Percentiles rank a stretch among this genome's conserved stretches.
phyloP scores from a whole-genome alignment of 208 protist genomes.

The Crithidia fasciculata region DNA sequence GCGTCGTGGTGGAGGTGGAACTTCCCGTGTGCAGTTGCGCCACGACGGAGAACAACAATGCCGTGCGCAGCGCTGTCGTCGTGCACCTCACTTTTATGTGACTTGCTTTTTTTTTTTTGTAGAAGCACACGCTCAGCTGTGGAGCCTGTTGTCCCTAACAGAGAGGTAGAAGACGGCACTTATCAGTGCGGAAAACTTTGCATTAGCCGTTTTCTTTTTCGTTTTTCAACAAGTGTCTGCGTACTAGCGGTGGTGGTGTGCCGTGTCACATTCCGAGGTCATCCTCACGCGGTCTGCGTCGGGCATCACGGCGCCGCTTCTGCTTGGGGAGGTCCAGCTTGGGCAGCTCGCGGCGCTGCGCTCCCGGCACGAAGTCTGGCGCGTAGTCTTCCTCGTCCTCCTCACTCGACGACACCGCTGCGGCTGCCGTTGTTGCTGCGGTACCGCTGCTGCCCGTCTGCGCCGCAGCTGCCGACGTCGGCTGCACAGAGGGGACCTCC shows the following conservation, averaged over 20 bases:
- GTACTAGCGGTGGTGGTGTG: not conserved
- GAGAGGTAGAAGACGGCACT: too few relatives aligned
- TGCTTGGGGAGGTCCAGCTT: constrained; percentile 36
- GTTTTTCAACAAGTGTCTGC: too few relatives aligned
- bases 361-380: constrained; percentile 61
- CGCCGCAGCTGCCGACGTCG: not conserved
- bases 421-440: not conserved
- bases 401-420: constrained; percentile 4
- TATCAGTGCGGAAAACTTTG: too few relatives aligned
- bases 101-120: constrained; percentile 3
- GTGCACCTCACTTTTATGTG: not conserved
- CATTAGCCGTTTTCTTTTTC: too few relatives aligned
- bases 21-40: too few relatives aligned
- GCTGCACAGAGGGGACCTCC: not conserved
- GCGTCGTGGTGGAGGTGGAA: too few relatives aligned
- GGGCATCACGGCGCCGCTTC: constrained; percentile 53
- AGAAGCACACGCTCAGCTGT: not conserved
- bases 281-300: constrained; percentile 68
- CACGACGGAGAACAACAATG: too few relatives aligned
- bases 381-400: constrained; percentile 57
- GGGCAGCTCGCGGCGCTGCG: constrained; percentile 60
- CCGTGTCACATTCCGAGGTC: constrained; percentile 35
- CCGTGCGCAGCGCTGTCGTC: too few relatives aligned
- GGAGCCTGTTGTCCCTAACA: too few relatives aligned
- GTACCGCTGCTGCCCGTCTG: not conserved